Percentiles rank a stretch among this genome's conserved stretches.
phyloP scores from a whole-genome alignment of 805 yeast species.

The Wickerhamiella cacticola region DNA sequence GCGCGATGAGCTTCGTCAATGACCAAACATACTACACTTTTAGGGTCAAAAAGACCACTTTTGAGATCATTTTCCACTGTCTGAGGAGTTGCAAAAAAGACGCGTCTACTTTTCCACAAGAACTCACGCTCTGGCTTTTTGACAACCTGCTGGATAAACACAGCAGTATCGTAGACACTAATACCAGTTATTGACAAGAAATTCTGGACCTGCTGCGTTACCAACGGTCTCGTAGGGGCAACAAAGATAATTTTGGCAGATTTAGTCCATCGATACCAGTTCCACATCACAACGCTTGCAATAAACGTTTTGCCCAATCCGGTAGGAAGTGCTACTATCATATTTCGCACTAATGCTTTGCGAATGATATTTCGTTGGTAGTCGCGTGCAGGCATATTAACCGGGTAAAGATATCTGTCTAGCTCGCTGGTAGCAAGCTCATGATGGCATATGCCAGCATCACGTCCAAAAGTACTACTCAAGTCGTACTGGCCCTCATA shows the following conservation, averaged over 20 bases:
- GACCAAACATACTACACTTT: conserved; percentile 58
- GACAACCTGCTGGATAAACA: conserved; percentile 39
- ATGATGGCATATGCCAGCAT: conserved; percentile 28
- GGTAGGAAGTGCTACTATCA: conserved; percentile 86
- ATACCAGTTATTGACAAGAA: conserved; percentile 81
- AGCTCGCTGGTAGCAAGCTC: conserved; percentile 33
- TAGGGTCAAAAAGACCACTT: conserved; percentile 65
- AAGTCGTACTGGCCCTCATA: not conserved
- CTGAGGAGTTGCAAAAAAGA: conserved; percentile 92
- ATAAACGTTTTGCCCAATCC: conserved; percentile 96
- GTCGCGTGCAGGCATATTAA: conserved; percentile 71
- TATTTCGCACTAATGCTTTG: conserved; percentile 57
- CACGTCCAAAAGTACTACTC: not conserved
- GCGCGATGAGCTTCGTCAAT: conserved; percentile 96
- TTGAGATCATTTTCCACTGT: conserved; percentile 83
- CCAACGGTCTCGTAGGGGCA: conserved; percentile 96
- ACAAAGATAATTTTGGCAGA: conserved; percentile 72
- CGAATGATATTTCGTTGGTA: conserved; percentile 76
- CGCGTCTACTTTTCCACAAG: conserved; percentile 66
- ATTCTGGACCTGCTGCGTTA: conserved; percentile 91
- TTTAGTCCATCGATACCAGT: conserved; percentile 76
- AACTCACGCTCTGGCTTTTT: conserved; percentile 44
- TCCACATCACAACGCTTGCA: conserved; percentile 87
- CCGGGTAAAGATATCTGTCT: conserved; percentile 61
- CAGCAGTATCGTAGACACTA: conserved; percentile 48